Conservation (phyloP, 768 basidiomycete species). For the Suillus plorans region DNA sequence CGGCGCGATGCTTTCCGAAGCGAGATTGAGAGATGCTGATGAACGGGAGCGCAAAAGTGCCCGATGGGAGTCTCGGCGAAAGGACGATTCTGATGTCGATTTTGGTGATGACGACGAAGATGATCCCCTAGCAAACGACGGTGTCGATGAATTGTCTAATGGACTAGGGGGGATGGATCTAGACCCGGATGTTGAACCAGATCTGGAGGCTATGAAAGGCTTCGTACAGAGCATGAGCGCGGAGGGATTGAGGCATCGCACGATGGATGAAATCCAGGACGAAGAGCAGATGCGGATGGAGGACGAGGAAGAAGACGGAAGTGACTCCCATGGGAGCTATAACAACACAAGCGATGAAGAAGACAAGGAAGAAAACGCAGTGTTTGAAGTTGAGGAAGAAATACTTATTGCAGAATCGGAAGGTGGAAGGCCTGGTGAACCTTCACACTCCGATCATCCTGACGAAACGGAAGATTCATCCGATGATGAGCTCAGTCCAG, state of each 20-base stretch:
- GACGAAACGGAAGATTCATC: constrained; percentile 30
- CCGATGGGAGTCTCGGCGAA: constrained; percentile 49
- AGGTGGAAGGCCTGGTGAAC: neutral
- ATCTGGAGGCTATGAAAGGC: constrained; percentile 47
- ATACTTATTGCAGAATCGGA: constrained; percentile 39
- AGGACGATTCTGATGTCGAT: constrained; percentile 67
- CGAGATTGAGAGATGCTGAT: constrained; percentile 39
- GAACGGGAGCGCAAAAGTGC: constrained; percentile 34
- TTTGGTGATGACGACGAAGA: constrained; percentile 52
- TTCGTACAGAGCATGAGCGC: constrained; percentile 54
- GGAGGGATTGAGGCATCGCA: constrained; percentile 46
- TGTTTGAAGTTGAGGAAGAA: constrained; percentile 46
- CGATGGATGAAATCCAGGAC: constrained; percentile 70
- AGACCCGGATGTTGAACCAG: constrained; percentile 54
- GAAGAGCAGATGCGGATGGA: constrained; percentile 46
- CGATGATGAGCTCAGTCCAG: constrained; percentile 36
- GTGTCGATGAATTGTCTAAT: constrained; percentile 28
- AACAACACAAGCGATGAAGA: constrained; percentile 33
- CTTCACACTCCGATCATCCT: constrained; percentile 7
- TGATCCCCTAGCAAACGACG: constrained; percentile 25
- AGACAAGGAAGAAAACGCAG: constrained; percentile 33
- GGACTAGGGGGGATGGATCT: constrained; percentile 58
- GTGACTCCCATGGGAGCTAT: constrained; percentile 20
- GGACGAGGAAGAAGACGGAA: constrained; percentile 39
- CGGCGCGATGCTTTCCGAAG: constrained; percentile 57